Base-by-base conservation (phyloP, 2,329 filamentous ascomycete species). In the Cladosporium halotolerans region DNA sequence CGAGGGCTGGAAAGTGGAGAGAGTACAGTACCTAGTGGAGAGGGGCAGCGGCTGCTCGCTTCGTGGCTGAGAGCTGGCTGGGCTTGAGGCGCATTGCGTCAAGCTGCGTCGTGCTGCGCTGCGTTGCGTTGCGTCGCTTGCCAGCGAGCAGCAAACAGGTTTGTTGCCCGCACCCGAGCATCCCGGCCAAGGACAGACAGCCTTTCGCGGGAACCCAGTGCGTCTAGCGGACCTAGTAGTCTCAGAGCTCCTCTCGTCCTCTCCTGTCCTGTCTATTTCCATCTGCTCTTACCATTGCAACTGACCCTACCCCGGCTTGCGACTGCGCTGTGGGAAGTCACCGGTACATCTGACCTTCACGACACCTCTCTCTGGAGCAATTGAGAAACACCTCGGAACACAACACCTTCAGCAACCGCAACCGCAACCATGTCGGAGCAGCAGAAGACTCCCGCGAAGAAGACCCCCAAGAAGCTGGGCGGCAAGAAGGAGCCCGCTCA, bases 381-480 rank as follows among this genome's bases (percentile, higher is more conserved):
- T 38, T n/a, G 14, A 38, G 36, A n/a, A 38, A 38, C 16, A 18
- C 36, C 36, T 38, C 36, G 8, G 16, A 18, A 18, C 16, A 18
- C 16, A 18, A 18, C 16, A 18, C 16, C 16, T 18, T 18, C 16
- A 18, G 16, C 16, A 18, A 18, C 16, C 16, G 16, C 39, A 18
- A 7, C 7, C 9, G 41, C 3, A 16, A 11, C 38, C 14, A 51
- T 51, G 47, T 43, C 47, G 16, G 47, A 51, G n/a, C 36, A 41
- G 43, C 47, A 51, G 19, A 45, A 45, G 16, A 49, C 50, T 23
- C 55, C 50, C 45, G 59, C 56, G 61, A 76, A 74, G 66, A 73
- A 72, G 63, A 71, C 73, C 55, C 75, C 75, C 36, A 74, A 76
- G 67, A 77, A 77, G 70, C 66, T 77, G 59, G 72, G 73, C 62